Percentiles rank a stretch among this genome's conserved stretches.
Conservation (phyloP, 2,329 filamentous ascomycete genomes). For the Fusarium miscanthi region DNA sequence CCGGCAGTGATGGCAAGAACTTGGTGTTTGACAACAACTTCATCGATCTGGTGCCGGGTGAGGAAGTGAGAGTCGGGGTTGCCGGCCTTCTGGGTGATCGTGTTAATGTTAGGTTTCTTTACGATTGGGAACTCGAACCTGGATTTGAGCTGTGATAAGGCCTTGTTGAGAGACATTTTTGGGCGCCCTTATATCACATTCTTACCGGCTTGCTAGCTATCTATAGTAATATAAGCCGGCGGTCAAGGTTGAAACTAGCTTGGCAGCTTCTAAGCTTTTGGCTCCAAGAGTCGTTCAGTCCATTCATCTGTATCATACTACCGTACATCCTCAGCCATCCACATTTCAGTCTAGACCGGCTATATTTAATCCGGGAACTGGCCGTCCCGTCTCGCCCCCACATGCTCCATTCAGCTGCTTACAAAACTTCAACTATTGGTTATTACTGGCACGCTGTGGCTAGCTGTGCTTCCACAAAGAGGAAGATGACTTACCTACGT, state of each 20-base stretch:
- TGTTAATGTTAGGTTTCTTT: neutral
- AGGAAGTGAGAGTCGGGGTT: neutral
- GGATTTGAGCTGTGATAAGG: neutral
- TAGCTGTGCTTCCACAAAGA: too few relatives aligned
- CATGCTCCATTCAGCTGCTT: too few relatives aligned
- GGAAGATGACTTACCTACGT: too few relatives aligned
- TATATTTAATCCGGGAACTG: rapidly evolving
- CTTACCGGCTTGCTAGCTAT: rapidly evolving
- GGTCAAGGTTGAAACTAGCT: neutral
- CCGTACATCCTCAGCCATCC: neutral
- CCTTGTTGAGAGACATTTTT: too few relatives aligned
- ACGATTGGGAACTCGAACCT: slow-evolving; percentile 3
- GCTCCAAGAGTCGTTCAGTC: neutral
- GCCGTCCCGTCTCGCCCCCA: too few relatives aligned
- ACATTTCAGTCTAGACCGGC: neutral
- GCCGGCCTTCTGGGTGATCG: rapidly evolving
- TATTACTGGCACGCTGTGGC: too few relatives aligned
- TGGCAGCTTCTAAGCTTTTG: neutral
- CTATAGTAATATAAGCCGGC: rapidly evolving
- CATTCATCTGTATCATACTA: rapidly evolving
- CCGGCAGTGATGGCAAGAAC: rapidly evolving
- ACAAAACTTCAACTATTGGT: too few relatives aligned
- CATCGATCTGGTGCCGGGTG: neutral
- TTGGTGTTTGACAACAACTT: neutral
- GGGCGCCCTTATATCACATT: rapidly evolving